phyloP scores from a whole-genome alignment of 2,329 filamentous ascomycete species.

The Ceratocystis harringtonii region DNA sequence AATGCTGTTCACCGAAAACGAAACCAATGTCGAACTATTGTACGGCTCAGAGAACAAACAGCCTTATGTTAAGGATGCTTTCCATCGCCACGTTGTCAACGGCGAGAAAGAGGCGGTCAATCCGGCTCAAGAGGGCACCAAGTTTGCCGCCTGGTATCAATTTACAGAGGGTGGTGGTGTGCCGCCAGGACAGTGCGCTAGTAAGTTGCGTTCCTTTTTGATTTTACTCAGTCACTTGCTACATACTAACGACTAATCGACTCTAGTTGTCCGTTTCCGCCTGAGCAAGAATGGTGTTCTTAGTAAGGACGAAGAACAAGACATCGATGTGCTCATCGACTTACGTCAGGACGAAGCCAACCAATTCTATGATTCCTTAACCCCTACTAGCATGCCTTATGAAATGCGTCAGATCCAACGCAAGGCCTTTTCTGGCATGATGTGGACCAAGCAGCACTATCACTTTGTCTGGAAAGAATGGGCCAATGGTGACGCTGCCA shows the following conservation, averaged over 20 bases:
- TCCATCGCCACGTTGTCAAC: slow-evolving; percentile 76
- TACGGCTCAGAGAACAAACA: slow-evolving; percentile 67
- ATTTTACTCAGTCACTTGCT: not conserved
- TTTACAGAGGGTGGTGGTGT: slow-evolving; percentile 87
- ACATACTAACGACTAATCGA: slow-evolving; percentile 4
- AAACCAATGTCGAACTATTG: slow-evolving; percentile 68
- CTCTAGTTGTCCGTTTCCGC: slow-evolving; percentile 70
- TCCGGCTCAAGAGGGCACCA: slow-evolving; percentile 65
- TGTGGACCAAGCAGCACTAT: slow-evolving; percentile 97
- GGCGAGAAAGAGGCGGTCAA: slow-evolving; percentile 70
- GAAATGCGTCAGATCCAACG: slow-evolving; percentile 90
- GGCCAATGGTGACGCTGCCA: slow-evolving; percentile 82
- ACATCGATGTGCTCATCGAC: slow-evolving; percentile 71
- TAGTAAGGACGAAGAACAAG: not conserved
- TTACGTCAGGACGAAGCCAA: slow-evolving; percentile 78
- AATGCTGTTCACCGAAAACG: slow-evolving; percentile 87
- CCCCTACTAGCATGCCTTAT: slow-evolving; percentile 82
- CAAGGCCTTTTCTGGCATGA: slow-evolving; percentile 89
- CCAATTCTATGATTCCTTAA: slow-evolving; percentile 89
- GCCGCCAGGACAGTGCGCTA: slow-evolving; percentile 77
- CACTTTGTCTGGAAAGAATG: slow-evolving; percentile 96
- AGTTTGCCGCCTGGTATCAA: slow-evolving; percentile 78
- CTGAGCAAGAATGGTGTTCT: slow-evolving; percentile 51
- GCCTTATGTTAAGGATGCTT: slow-evolving; percentile 86
- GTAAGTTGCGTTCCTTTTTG: slow-evolving; percentile 38